These are phyloP conservation scores for Syzygium oleosum DNA, from an alignment of 345 rosid genomes.

Conservation along the genomic window DNA sequence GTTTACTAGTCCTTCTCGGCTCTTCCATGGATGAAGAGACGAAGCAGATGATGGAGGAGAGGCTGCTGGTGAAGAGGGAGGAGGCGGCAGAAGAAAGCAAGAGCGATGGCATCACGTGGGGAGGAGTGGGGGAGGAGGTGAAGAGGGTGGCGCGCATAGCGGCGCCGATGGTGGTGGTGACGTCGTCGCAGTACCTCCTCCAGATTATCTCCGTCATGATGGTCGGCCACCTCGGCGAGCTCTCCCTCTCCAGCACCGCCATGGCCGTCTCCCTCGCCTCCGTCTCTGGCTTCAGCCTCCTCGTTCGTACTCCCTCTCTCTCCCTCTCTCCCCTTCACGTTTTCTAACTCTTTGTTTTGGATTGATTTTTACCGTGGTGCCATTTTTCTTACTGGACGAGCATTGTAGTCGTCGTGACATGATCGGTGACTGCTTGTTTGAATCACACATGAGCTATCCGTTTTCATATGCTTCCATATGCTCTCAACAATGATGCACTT, in stretches of 20 bases:
- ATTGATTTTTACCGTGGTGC: background rate
- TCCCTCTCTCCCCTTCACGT: background rate
- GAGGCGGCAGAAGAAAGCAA: too few relatives aligned
- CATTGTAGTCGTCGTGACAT: background rate
- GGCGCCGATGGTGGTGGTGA: slow-evolving; percentile 66
- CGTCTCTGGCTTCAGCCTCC: slow-evolving; percentile 71
- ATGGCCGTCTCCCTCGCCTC: slow-evolving; percentile 55
- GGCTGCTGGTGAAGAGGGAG: too few relatives aligned
- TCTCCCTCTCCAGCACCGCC: slow-evolving; percentile 67
- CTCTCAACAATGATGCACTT: background rate
- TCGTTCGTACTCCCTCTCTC: slow-evolving; percentile 30
- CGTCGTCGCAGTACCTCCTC: slow-evolving; percentile 36
- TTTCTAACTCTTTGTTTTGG: background rate
- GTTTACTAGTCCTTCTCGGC: too few relatives aligned
- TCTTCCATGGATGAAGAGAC: too few relatives aligned
- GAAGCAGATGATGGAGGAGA: too few relatives aligned
- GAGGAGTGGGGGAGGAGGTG: slow-evolving; percentile 8
- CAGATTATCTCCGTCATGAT: slow-evolving; percentile 60
- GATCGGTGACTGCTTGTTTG: background rate
- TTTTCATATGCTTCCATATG: background rate
- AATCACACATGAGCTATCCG: background rate
- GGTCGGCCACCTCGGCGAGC: slow-evolving; percentile 83
- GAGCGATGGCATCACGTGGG: too few relatives aligned
- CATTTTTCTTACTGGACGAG: background rate
- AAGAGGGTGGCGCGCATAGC: slow-evolving; percentile 43